Evolutionary conservation across 2,329 filamentous ascomycete genomes (phyloP).

Genomic region (Neoascochyta sp.): DNA sequence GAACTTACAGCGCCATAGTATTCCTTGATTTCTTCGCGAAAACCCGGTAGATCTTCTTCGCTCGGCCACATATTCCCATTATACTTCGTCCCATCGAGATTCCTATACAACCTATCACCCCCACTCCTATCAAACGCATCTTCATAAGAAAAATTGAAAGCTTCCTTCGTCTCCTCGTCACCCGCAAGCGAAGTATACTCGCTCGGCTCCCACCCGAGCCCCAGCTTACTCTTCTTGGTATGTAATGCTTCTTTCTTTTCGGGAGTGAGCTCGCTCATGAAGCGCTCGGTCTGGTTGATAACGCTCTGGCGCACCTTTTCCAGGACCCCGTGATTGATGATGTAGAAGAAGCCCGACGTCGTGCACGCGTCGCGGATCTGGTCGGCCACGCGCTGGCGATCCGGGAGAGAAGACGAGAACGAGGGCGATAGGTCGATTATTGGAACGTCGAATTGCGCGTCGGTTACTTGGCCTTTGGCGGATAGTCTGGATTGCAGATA

Average conservation of each 20-base stretch:
- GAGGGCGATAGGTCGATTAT: constrained; percentile 38
- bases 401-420: constrained; percentile 31
- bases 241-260: constrained; percentile 41
- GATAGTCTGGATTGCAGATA: constrained; percentile 36
- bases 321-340: constrained; percentile 39
- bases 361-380: constrained; percentile 41
- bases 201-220: constrained; percentile 43
- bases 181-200: constrained; percentile 42
- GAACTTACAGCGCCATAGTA: constrained; percentile 38
- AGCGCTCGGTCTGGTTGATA: constrained; percentile 38
- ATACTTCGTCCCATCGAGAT: constrained; percentile 38
- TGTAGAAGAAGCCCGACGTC: constrained; percentile 43
- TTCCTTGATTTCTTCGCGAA: constrained; percentile 35
- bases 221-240: constrained; percentile 38
- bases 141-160: constrained; percentile 46
- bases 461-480: constrained; percentile 6
- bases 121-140: constrained; percentile 38
- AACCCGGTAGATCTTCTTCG: constrained; percentile 40
- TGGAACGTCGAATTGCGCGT: constrained; percentile 34
- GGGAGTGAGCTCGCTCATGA: constrained; percentile 30
- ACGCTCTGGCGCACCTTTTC: constrained; percentile 24
- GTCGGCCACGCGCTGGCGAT: constrained; percentile 36
- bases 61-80: constrained; percentile 42
- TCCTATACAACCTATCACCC: constrained; percentile 42
- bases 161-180: constrained; percentile 42